Evolutionary conservation across 805 yeast genomes (phyloP).

Genomic region (Candida maris): DNA sequence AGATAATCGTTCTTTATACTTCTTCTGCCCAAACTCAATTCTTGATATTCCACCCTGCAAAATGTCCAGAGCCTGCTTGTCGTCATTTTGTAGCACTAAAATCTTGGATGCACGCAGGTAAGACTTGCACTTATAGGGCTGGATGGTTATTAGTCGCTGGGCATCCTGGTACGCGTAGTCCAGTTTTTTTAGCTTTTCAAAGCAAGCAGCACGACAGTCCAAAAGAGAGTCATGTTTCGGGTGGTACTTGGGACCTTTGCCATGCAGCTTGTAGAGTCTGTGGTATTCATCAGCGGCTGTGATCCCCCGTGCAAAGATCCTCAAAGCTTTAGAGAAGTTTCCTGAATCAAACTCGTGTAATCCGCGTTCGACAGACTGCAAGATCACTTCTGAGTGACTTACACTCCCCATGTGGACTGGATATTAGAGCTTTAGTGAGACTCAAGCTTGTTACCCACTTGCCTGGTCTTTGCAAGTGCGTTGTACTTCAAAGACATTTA

Average conservation of each 20-base stretch:
- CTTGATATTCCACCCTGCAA: constrained; percentile 36
- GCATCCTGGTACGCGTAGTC: constrained; percentile 38
- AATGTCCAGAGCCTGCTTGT: constrained; percentile 34
- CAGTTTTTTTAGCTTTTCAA: constrained; percentile 36
- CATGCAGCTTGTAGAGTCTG: constrained; percentile 1
- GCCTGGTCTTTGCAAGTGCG: too few relatives aligned
- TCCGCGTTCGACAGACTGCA: constrained; percentile 17
- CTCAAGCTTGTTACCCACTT: too few relatives aligned
- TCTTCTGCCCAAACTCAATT: constrained; percentile 32
- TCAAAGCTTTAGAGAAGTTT: constrained; percentile 20
- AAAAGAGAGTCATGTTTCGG: constrained; percentile 17
- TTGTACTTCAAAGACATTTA: too few relatives aligned
- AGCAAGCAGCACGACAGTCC: constrained; percentile 50
- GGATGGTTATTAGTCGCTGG: constrained; percentile 30
- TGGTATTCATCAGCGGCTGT: constrained; percentile 8
- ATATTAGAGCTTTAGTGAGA: too few relatives aligned
- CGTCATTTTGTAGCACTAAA: constrained; percentile 21
- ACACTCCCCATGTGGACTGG: too few relatives aligned
- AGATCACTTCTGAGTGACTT: constrained; percentile 7
- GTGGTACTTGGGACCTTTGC: constrained; percentile 5
- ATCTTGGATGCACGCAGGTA: constrained; percentile 44
- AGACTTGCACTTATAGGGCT: constrained; percentile 48
- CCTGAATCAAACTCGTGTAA: constrained; percentile 16
- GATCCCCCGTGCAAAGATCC: constrained; percentile 19
- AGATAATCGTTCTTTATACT: constrained; percentile 21